Conservation (phyloP, 257 asterid species). For the Penstemon barbatus region DNA sequence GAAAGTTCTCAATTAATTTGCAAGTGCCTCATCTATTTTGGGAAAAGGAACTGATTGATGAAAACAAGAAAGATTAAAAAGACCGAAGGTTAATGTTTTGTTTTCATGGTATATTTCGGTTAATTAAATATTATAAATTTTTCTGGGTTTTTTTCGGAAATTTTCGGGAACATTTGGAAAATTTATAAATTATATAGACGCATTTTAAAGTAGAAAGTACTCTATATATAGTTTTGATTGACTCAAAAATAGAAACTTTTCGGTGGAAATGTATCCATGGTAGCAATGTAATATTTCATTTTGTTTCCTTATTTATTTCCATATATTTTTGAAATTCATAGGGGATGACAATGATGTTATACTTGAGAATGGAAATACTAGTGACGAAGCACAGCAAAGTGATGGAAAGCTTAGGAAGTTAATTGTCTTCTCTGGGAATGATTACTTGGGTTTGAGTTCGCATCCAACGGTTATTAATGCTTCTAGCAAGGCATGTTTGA, state of each 20-base stretch:
- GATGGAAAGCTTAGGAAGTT: slow-evolving; percentile 63
- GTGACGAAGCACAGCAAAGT: slow-evolving; percentile 32
- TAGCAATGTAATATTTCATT: neutral
- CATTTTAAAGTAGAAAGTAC: too few relatives aligned
- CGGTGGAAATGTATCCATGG: neutral
- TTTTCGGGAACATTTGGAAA: neutral
- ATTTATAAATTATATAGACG: too few relatives aligned
- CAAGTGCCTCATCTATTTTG: neutral
- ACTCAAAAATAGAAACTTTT: neutral
- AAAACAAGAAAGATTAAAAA: neutral
- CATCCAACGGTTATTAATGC: slow-evolving; percentile 81
- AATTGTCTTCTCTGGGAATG: slow-evolving; percentile 85
- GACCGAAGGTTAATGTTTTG: too few relatives aligned
- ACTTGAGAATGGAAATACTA: slow-evolving; percentile 32
- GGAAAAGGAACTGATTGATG: neutral
- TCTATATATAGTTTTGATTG: too few relatives aligned
- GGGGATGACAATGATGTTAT: slow-evolving; percentile 62
- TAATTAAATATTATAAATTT: neutral
- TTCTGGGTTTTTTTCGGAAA: neutral
- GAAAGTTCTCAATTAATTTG: neutral
- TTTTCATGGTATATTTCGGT: too few relatives aligned
- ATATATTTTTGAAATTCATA: slow-evolving; percentile 21
- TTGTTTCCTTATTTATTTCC: neutral
- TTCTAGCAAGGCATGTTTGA: slow-evolving; percentile 62
- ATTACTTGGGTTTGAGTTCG: slow-evolving; percentile 91